Conservation (phyloP, 2,329 filamentous ascomycete species). For the Claviceps digitariae region DNA sequence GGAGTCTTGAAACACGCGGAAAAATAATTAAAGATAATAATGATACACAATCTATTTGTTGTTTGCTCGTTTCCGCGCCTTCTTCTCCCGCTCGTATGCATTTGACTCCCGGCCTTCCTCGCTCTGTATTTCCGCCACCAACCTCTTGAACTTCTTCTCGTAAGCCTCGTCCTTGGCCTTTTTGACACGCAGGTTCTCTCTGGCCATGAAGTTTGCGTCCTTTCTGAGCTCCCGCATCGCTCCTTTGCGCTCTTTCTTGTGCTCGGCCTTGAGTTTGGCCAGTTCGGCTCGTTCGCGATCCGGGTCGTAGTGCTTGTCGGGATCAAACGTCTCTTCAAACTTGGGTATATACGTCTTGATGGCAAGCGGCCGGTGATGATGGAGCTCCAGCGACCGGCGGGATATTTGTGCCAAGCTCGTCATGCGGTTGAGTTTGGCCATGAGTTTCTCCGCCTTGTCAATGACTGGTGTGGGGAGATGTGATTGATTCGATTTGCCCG, state of each 20-base stretch:
- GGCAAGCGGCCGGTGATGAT: constrained; percentile 76
- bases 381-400: constrained; percentile 71
- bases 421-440: constrained; percentile 35
- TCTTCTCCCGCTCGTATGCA: constrained; percentile 77
- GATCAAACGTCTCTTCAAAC: constrained; percentile 92
- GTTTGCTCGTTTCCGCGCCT: constrained; percentile 53
- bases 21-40: no score
- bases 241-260: constrained; percentile 91
- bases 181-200: constrained; percentile 83
- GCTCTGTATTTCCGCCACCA: constrained; percentile 90
- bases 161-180: constrained; percentile 87
- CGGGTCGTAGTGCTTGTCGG: constrained; percentile 92
- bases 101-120: constrained; percentile 82
- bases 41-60: constrained; percentile 19
- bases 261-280: constrained; percentile 74
- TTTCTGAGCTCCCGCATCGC: constrained; percentile 89
- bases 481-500: constrained; percentile 33
- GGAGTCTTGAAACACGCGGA: no score
- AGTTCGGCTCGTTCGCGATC: constrained; percentile 79
- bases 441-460: constrained; percentile 27
- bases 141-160: constrained; percentile 86
- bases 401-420: constrained; percentile 47
- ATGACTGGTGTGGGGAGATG: constrained; percentile 34
- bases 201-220: constrained; percentile 84
- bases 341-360: constrained; percentile 85